Evolutionary conservation across 352 stramenopile genomes (phyloP), one percentile per base, ranked within the genome.

Genomic region (Phytophthora podocarpi): DNA sequence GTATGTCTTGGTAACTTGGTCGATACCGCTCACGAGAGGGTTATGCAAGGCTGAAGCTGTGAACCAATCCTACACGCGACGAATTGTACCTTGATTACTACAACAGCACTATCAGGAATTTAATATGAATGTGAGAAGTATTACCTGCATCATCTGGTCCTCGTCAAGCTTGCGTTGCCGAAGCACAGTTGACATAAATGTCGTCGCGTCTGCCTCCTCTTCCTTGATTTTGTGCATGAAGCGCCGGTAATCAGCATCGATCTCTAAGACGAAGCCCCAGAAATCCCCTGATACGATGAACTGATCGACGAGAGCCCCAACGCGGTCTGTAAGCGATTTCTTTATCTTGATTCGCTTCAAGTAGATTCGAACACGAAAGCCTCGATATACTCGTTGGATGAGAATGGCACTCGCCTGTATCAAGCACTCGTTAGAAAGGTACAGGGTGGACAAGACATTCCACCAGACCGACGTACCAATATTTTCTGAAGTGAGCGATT

Each of bases 111-210:
- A n/a, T n/a, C n/a, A n/a, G n/a, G n/a, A n/a, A n/a, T n/a, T n/a
- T n/a, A n/a, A n/a, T n/a, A n/a, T 18, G n/a, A 1, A 30, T 15
- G 15, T 10, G 27, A 27, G 6, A 32, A 10, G 3, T 12, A 18
- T 18, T 61, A 82, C 72, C 72, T 89, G 78, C 69, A 89, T 85
- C 65, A 86, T 74, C 47, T 73, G 66, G 13, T 87, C 69, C 28
- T 89, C 75, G 9, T 85, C 74, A 0, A 50, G 24, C 20, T 81
- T 76, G 16, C 81, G 78, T 32, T 85, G 62, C 1, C 55, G 68
- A 18, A 89, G 47, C 2, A 91, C 51, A 10, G 66, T 75, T 13
- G 74, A 65, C 15, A 85, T 61, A 42, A 89, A 91, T 1, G 80
- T 89, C 21, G 59, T 55, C 13, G 76, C 80, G 35, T 88, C 53